Base-by-base conservation (phyloP, 345 rosid genomes). In the Lumnitzera racemosa region DNA sequence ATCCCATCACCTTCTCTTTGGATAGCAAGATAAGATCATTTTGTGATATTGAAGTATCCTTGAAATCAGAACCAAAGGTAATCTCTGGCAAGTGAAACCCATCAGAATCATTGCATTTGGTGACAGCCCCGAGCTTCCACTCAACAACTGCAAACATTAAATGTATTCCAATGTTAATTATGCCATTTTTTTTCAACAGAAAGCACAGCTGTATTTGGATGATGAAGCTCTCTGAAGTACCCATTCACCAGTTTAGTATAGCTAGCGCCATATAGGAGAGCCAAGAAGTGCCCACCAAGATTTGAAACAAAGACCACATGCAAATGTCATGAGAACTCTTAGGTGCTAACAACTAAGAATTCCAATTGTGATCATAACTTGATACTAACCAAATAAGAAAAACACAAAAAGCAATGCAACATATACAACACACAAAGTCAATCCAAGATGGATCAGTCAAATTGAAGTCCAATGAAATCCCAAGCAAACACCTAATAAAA, bases 1-100 rank as follows among this genome's bases (percentile, higher is more conserved):
- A 49, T 41, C 29, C 12, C 13, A 31, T 63, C 74, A 92, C 99
- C 90, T 86, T 72, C 73, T 86, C 89, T 70, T 74, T 83, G 5
- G 91, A 85, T 62, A 94, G 74, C 67, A 94, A 78, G 66, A 90
- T 70, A 24, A 94, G 84, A 83, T 94, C 99, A 79, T 90, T 92
- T 61, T 74, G 90, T 29, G 78, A 73, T 61, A 88, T 68, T 11
- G 73, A 76, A 46, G 77, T 79, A n/a, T 74, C 84, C 3, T 72
- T 77, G 51, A 61, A 73, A 58, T 77, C 83, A 61, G 82, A 83
- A 46, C 88, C 85, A 13, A 57, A 68, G 27, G 52, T 55, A 64
- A 90, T 81, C 9, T 75, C 66, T 24, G 85, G 75, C 54, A 72
- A 70, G 61, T 85, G 76, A 76, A 94, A 90, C 51, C 80, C 97